A percentile compares a stretch with the other conserved stretches of the same genome.
These are phyloP conservation scores for Ambrosia artemisiifolia DNA, from an alignment of 129 eudicot species.

Conservation along the genomic window DNA sequence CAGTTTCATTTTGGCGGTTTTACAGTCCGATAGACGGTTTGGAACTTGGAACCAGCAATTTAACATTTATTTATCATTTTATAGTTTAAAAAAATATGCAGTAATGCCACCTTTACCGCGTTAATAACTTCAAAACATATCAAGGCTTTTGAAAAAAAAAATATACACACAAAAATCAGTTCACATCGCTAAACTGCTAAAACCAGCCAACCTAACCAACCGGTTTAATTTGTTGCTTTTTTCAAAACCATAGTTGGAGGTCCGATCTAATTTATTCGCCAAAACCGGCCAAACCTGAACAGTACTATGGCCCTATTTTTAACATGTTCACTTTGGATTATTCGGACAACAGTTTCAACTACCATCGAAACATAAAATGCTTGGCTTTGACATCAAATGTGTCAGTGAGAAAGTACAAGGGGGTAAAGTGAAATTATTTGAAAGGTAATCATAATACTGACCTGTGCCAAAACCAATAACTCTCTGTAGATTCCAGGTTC, in stretches of 20 bases:
- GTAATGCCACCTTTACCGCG: background rate
- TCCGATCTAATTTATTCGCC: background rate
- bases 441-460: conserved; percentile 23
- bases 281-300: background rate
- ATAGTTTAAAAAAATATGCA: no score
- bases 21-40: background rate
- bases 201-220: background rate
- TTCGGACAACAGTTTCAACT: background rate
- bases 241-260: background rate
- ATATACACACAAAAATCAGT: background rate
- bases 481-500: conserved; percentile 66
- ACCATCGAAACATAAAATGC: background rate
- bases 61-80: no score
- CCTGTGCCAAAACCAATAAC: conserved; percentile 99
- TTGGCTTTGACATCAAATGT: background rate
- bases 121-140: background rate
- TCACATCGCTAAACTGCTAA: background rate
- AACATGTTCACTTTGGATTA: background rate
- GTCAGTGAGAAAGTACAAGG: background rate
- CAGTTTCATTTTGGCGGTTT: background rate
- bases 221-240: background rate
- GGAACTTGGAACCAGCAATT: no score
- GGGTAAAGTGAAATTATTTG: background rate
- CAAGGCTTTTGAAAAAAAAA: background rate
- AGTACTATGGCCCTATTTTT: background rate